Base-by-base conservation (phyloP, 2,329 filamentous ascomycete species). In the Aspergillus bombycis region DNA sequence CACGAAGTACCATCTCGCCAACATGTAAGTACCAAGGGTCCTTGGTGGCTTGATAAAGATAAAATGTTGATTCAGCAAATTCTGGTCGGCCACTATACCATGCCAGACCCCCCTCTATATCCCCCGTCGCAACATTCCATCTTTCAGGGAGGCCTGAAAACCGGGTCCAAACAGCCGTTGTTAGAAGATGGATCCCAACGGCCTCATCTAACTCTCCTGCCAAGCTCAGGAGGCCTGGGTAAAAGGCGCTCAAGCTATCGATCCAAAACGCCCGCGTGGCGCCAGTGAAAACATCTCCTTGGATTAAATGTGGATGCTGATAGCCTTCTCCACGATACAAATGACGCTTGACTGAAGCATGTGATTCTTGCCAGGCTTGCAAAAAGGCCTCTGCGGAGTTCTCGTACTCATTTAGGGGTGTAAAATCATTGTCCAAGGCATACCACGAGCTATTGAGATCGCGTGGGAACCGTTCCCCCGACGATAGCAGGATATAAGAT, bases 11-110 rank as follows among this genome's bases (percentile, higher is more conserved):
- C 95, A 99, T 99, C 77, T 99, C 95, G 32, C 94, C 95, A 23
- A 96, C 91, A 74, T 97, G 90, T 5, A 98, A 83, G 78, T 97
- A 98, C 94, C 94, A 99, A 0, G 94, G 94, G 76, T 99, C 95
- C 70, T 90, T 87, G 0, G 95, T 98, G 2, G 94, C 94, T 57
- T 91, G 90, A 76, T 96, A 98, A n/a, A 99, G 83, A 74, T 98
- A 92, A 79, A 96, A 99, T 0, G 92, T 97, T 1, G 93, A 97
- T 79, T 99, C 95, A 69, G 97, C 93, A 74, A 98, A 98, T 77
- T 99, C 95, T 6, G 95, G 95, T 28, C 95, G 88, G 26, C 96
- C 92, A 12, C 93, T 93, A 91, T 96, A 99, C 93, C 95, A 98
- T 12, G 90, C 88, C 30, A 98, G 86, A 11, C 93, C 92, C 21